These are phyloP conservation scores for Magnusiomyces suaveolens DNA, from an alignment of 1,139 yeast genomes.

Conservation along the genomic window DNA sequence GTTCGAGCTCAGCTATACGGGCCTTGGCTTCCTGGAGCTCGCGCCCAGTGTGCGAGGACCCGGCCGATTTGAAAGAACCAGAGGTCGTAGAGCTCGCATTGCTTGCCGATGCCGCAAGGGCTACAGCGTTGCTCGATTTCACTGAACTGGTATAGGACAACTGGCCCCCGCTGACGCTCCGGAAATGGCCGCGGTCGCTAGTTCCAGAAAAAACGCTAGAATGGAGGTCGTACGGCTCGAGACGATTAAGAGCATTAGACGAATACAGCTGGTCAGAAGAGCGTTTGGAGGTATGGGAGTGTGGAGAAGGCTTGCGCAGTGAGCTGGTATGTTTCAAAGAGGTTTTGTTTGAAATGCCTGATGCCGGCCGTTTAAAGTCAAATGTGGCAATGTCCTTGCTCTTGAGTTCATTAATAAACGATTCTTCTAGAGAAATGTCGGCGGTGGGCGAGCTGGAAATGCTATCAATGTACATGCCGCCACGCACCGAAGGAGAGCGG, in stretches of 20 bases:
- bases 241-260: no score
- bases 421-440: background rate
- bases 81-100: background rate
- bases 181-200: conserved; percentile 13
- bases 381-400: background rate
- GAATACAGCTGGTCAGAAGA: no score
- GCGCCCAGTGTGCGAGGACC: conserved; percentile 12
- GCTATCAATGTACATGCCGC: conserved; percentile 13
- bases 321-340: conserved; percentile 4
- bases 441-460: background rate
- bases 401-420: conserved; percentile 6
- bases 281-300: conserved; percentile 10
- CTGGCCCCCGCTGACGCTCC: conserved; percentile 18
- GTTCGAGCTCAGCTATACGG: conserved; percentile 30
- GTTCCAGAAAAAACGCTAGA: conserved; percentile 9
- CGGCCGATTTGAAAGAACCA: background rate
- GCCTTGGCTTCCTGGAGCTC: conserved; percentile 27
- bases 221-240: no score
- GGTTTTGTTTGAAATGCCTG: background rate
- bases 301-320: background rate
- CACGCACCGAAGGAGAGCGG: conserved; percentile 12
- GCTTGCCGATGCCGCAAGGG: conserved; percentile 7
- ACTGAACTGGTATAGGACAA: conserved; percentile 1
- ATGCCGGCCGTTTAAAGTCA: background rate
- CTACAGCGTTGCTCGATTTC: conserved; percentile 6